These are phyloP conservation scores for Phlebiopsis flavidoalba DNA, from an alignment of 768 basidiomycete genomes.

Conservation along the genomic window DNA sequence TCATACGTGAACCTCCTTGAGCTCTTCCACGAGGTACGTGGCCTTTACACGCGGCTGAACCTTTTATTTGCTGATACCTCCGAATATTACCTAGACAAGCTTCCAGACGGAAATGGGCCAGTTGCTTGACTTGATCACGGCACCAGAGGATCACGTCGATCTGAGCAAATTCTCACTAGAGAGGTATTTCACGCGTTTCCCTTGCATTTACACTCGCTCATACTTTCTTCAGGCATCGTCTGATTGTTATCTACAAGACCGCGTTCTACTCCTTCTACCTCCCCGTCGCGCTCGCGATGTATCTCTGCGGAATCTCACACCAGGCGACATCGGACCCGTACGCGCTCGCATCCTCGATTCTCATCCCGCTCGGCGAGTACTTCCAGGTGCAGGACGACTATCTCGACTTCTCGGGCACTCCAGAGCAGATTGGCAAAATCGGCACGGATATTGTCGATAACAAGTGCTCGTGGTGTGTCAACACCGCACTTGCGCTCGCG, in stretches of 20 bases:
- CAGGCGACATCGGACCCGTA: constrained; percentile 53
- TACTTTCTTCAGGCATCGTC: constrained; percentile 56
- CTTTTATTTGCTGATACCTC: background rate
- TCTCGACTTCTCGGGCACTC: constrained; percentile 86
- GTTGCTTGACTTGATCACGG: constrained; percentile 92
- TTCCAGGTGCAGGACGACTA: constrained; percentile 99
- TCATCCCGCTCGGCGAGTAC: constrained; percentile 92
- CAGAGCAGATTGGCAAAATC: constrained; percentile 92
- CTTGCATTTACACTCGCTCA: background rate
- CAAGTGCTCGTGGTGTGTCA: constrained; percentile 97
- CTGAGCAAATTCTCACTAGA: constrained; percentile 82
- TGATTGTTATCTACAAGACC: constrained; percentile 97
- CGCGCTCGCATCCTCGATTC: constrained; percentile 70
- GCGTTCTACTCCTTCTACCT: constrained; percentile 99
- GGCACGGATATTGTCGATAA: constrained; percentile 98
- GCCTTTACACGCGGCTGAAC: background rate
- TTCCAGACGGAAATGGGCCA: constrained; percentile 97
- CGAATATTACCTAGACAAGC: constrained; percentile 35
- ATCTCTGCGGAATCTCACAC: constrained; percentile 61
- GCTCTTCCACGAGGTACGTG: constrained; percentile 76
- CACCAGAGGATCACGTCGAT: constrained; percentile 87
- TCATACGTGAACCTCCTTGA: constrained; percentile 92
- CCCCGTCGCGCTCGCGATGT: constrained; percentile 92
- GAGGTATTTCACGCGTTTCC: constrained; percentile 45
- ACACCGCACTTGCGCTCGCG: constrained; percentile 67